phyloP scores from a whole-genome alignment of 306 rosid genomes.

The Macrotyloma uniflorum region DNA sequence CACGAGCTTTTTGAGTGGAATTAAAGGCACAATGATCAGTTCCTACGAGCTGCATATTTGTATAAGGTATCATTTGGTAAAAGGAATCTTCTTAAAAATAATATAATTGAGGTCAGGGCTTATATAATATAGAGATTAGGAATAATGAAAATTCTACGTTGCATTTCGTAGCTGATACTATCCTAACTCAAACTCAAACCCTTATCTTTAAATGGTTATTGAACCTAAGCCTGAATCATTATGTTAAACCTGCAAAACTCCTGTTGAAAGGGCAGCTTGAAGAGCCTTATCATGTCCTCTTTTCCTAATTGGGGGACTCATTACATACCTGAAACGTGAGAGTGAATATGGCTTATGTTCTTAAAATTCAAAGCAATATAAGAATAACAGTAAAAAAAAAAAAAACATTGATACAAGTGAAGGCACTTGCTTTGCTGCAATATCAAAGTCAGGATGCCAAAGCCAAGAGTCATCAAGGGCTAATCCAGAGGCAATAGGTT shows the following conservation, averaged over 20 bases:
- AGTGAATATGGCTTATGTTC: constrained; percentile 22
- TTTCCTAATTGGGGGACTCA: constrained; percentile 93
- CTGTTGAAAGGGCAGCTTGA: constrained; percentile 85
- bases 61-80: constrained; percentile 27
- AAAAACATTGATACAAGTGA: constrained; percentile 15
- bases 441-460: constrained; percentile 88
- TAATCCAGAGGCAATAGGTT: constrained; percentile 85
- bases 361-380: constrained; percentile 25
- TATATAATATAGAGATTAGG: not conserved
- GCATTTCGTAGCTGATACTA: constrained; percentile 20
- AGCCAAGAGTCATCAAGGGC: constrained; percentile 89
- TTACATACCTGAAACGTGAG: constrained; percentile 75
- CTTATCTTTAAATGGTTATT: constrained; percentile 23
- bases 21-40: constrained; percentile 86
- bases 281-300: constrained; percentile 87
- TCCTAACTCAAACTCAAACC: constrained; percentile 10
- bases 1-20: constrained; percentile 83
- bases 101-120: not conserved
- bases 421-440: constrained; percentile 73
- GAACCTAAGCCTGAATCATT: constrained; percentile 27
- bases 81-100: not conserved
- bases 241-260: constrained; percentile 78
- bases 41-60: constrained; percentile 82
- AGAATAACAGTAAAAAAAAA: constrained; percentile 18
- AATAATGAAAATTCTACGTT: not conserved